These are phyloP conservation scores for Thalassiosira ordinaria DNA, from an alignment of 352 stramenopile genomes.

Conservation along the genomic window DNA sequence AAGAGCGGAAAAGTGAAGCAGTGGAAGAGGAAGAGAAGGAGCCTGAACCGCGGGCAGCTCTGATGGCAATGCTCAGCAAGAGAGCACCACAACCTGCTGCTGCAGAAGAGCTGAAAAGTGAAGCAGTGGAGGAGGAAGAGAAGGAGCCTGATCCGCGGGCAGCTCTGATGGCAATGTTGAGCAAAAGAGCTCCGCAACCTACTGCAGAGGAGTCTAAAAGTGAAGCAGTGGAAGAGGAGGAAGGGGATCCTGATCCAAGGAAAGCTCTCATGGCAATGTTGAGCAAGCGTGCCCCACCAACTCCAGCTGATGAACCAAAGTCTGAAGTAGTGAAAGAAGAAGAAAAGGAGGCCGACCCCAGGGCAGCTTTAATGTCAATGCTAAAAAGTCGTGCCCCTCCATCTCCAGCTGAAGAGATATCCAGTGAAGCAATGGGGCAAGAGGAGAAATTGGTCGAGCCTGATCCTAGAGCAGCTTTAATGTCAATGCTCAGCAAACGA, in stretches of 20 bases:
- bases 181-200: slow-evolving; percentile 1
- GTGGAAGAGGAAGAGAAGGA: slow-evolving; percentile 32
- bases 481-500: slow-evolving; percentile 13
- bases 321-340: background rate
- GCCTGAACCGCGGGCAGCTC: background rate
- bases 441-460: background rate
- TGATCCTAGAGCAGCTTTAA: slow-evolving; percentile 10
- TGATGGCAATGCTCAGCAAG: slow-evolving; percentile 21
- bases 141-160: background rate
- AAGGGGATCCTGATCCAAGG: background rate
- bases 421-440: background rate
- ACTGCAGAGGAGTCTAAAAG: too few relatives aligned
- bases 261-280: background rate
- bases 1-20: too few relatives aligned
- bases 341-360: slow-evolving; percentile 1
- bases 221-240: slow-evolving; percentile 39
- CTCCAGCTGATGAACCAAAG: background rate
- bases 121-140: slow-evolving; percentile 35
- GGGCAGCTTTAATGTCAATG: slow-evolving; percentile 16
- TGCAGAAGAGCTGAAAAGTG: too few relatives aligned
- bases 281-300: background rate
- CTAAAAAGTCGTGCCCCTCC: slow-evolving; percentile 2
- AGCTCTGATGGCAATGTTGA: slow-evolving; percentile 15
- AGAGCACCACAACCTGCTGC: background rate
- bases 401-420: background rate